Conservation (phyloP, 306 rosid species). For the Lupinus albus region DNA sequence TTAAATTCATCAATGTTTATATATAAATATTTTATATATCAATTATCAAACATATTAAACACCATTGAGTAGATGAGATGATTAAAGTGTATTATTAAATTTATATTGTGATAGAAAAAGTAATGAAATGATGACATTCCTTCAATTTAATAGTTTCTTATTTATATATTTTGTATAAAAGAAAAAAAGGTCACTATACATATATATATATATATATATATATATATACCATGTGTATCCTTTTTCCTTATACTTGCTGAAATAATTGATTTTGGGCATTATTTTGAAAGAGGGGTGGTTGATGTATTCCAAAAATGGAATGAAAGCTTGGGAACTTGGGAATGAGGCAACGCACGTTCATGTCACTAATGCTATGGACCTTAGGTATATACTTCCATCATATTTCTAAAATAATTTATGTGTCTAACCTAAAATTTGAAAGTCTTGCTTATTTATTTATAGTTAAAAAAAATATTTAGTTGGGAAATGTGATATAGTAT, state of each 20-base stretch:
- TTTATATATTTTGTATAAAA: no score
- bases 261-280: conserved; percentile 32
- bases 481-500: not conserved
- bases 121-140: no score
- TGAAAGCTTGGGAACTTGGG: conserved; percentile 20
- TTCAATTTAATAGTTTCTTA: no score
- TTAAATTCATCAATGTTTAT: no score
- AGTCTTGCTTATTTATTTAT: not conserved
- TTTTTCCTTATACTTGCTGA: not conserved
- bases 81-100: no score
- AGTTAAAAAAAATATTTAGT: conserved; percentile 20
- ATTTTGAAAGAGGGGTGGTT: conserved; percentile 49
- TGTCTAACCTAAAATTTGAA: conserved; percentile 16
- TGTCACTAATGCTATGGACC: conserved; percentile 39
- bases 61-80: no score
- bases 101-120: no score
- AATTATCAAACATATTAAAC: no score
- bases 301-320: conserved; percentile 45
- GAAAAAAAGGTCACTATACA: not conserved
- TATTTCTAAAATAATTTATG: conserved; percentile 25
- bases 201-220: no score
- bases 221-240: no score
- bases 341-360: conserved; percentile 39
- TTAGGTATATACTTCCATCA: conserved; percentile 55
- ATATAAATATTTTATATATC: no score